Evolutionary conservation across 768 basidiomycete genomes (phyloP), one percentile per base, ranked within the genome.

Genomic region (Tulasnella sp.): DNA sequence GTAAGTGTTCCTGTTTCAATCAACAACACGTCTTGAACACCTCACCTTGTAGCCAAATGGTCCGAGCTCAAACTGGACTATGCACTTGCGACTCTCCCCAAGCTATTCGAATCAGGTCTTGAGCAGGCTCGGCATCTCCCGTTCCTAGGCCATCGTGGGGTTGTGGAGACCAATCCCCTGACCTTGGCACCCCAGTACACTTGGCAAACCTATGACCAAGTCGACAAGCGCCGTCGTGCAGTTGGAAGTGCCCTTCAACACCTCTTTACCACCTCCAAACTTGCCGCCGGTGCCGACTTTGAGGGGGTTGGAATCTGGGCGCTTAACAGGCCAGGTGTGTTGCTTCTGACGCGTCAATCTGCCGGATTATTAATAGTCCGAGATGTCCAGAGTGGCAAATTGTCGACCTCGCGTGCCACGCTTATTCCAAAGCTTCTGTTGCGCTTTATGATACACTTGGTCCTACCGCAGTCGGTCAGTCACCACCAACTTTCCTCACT

Each of bases 301-400:
- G 73, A 79, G 58, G 83, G 82, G 2, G 86, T 91, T 49, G 90
- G 90, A 4, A 77, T 92, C 41, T 93, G 86, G 87, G 80, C 82
- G 45, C 72, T 72, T 49, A 92, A 92, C 67, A 73, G 84, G 64
- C 87, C 90, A 50, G 86, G 86, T 85, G 9, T 19, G 36, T n/a
- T 7, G n/a, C 5, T 7, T 42, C 15, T 6, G 41, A 6, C 5
- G 6, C 6, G 15, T 6, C 41, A 42, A 17, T 42, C 15, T n/a
- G 25, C 15, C 8, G 17, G 25, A 42, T 42, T 42, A n/a, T 42
- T 6, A 17, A n/a, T 6, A 7, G n/a, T 23, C n/a, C n/a, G 25
- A n/a, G n/a, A n/a, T 39, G 37, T 39, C 12, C 17, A 49, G 48
- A 49, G 32, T 49, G 48, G 48, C 48, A 49, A 29, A 49, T 49